Evolutionary conservation across 306 rosid species (phyloP).

Genomic region (Leucaena leucocephala): DNA sequence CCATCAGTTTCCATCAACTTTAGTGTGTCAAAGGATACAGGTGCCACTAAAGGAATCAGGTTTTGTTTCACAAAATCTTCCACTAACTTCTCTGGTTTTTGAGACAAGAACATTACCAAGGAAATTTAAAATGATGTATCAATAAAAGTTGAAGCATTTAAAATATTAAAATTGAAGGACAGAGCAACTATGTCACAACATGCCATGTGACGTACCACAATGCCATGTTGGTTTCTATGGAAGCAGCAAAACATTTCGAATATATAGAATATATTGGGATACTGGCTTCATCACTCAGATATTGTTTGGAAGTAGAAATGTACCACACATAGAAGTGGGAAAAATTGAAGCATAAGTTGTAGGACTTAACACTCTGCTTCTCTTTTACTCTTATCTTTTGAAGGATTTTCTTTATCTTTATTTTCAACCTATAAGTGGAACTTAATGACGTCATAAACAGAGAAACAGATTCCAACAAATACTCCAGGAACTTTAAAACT

Average conservation of each 20-base stretch:
- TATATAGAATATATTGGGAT: background rate
- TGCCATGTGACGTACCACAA: background rate
- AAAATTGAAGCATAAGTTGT: background rate
- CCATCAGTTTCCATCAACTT: conserved; percentile 70
- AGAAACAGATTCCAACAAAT: conserved; percentile 17
- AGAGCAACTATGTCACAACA: conserved; percentile 23
- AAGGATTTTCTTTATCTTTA: background rate
- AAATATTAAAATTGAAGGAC: conserved; percentile 15
- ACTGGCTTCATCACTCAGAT: background rate
- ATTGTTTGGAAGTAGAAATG: too few species aligned
- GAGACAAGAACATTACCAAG: conserved; percentile 31
- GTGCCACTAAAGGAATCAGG: conserved; percentile 75
- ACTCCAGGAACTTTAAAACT: conserved; percentile 4
- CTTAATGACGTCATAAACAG: conserved; percentile 20
- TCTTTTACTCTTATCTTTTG: background rate
- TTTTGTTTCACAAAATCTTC: conserved; percentile 80
- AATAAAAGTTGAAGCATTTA: conserved; percentile 12
- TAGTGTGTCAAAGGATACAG: conserved; percentile 72
- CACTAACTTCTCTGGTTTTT: conserved; percentile 67
- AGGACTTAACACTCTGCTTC: background rate
- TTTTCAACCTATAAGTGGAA: background rate
- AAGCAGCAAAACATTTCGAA: background rate
- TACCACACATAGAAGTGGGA: background rate
- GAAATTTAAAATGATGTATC: conserved; percentile 7
- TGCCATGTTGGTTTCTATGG: background rate